These are phyloP conservation scores for Boletus mariae DNA, from an alignment of 1,284 basidiomycete species.

Conservation along the genomic window DNA sequence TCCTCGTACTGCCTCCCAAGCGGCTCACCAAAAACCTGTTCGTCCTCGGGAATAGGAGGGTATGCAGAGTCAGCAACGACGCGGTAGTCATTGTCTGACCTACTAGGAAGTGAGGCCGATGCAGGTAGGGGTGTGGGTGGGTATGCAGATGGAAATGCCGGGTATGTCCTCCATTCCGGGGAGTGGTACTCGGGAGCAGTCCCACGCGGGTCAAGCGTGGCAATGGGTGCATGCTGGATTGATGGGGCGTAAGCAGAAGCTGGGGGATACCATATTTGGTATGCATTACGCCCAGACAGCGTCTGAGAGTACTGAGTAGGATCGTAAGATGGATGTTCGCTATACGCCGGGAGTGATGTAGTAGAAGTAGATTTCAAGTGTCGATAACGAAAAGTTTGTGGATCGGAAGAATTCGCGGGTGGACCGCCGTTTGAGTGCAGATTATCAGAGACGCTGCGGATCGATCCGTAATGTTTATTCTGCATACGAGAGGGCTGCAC, in stretches of 20 bases:
- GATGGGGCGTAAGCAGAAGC: slow-evolving; percentile 27
- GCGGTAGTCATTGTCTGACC: slow-evolving; percentile 13
- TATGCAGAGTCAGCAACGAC: slow-evolving; percentile 22
- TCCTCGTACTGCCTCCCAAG: slow-evolving; percentile 60
- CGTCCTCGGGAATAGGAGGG: slow-evolving; percentile 32
- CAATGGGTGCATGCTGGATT: slow-evolving; percentile 2
- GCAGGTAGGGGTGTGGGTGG: slow-evolving; percentile 43
- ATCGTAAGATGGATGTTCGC: slow-evolving; percentile 22
- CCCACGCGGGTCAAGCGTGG: slow-evolving; percentile 15
- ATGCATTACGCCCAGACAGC: slow-evolving; percentile 16
- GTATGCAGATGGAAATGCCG: slow-evolving; percentile 52
- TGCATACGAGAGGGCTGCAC: slow-evolving; percentile 10
- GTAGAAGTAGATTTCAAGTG: slow-evolving; percentile 17
- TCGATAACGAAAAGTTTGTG: slow-evolving; percentile 7
- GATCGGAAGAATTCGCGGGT: background rate
- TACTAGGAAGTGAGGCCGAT: slow-evolving; percentile 18
- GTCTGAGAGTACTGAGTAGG: slow-evolving; percentile 28
- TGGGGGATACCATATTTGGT: slow-evolving; percentile 42
- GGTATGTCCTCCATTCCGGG: slow-evolving; percentile 45
- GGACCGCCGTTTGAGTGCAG: slow-evolving; percentile 5
- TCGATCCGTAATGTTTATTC: slow-evolving; percentile 6
- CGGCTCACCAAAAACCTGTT: slow-evolving; percentile 59
- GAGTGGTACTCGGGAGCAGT: slow-evolving; percentile 29
- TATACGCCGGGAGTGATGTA: slow-evolving; percentile 27
- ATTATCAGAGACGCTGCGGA: slow-evolving; percentile 22